Evolutionary conservation across 495 filamentous ascomycete genomes (phyloP).

Genomic region (Bryoglossum gracile): DNA sequence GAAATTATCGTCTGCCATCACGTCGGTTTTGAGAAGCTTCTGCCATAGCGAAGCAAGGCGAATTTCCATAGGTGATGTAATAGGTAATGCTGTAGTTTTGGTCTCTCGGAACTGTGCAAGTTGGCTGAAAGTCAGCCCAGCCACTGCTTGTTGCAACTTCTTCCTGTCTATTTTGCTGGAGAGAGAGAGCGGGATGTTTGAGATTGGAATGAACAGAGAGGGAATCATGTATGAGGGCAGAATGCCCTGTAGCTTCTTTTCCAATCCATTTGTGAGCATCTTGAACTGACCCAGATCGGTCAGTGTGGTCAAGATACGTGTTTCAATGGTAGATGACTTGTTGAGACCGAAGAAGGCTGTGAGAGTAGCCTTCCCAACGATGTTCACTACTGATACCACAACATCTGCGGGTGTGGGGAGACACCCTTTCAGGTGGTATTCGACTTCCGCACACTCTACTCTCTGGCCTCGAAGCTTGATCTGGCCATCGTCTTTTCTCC

Average conservation of each 20-base stretch:
- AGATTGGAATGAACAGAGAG: conserved; percentile 14
- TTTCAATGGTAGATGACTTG: neutral
- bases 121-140: neutral
- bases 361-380: neutral
- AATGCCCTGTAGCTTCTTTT: neutral
- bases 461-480: conserved; percentile 28
- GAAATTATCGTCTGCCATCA: conserved; percentile 52
- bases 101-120: neutral
- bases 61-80: neutral
- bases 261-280: neutral
- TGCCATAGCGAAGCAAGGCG: conserved; percentile 6
- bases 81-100: neutral
- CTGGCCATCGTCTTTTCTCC: conserved; percentile 27
- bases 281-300: neutral
- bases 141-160: neutral
- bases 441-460: conserved; percentile 28
- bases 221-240: conserved; percentile 26
- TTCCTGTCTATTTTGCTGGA: conserved; percentile 10
- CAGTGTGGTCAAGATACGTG: neutral
- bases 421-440: conserved; percentile 34
- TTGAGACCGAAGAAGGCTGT: neutral
- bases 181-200: neutral
- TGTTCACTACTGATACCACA: neutral
- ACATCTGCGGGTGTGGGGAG: neutral
- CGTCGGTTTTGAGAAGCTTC: neutral